Base-by-base conservation (phyloP, 2,329 filamentous ascomycete species). In the Neofusicoccum umdonicola region DNA sequence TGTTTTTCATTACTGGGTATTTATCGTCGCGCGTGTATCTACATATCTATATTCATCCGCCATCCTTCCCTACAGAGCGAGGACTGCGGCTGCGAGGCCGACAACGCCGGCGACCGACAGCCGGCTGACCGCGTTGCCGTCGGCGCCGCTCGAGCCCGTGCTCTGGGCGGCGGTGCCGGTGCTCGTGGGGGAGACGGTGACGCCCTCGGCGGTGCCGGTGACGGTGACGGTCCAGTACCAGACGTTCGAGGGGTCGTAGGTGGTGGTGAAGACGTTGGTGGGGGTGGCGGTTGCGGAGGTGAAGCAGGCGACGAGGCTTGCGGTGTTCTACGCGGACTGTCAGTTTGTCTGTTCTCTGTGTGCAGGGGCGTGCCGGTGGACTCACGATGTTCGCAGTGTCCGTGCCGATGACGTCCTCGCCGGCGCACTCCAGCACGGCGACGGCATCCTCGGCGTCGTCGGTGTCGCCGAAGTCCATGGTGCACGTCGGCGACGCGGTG, bases 201-300 rank as follows among this genome's bases (percentile, higher is more conserved):
- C 58, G 44, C 44, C 58, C n/a, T 67, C 63, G 6, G 71, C 72
- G 2, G 72, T 67, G 41, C 71, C 71, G 44, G 68, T 72, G 19
- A 75, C 63, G 0, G 68, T 71, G 9, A 72, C 68, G 17, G 61
- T 68, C 34, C 66, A 65, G 37, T 70, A 67, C 11, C 39, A 35
- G n/a, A 75, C 66, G 56, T 73, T 70, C 57, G 31, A 11, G 2
- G 58, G 19, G 4, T 27, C 4, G 12, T 19, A 41, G 6, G 44
- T 48, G n/a, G 37, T 17, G 3, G 34, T 27, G 8, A 39, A n/a
- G 12, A 44, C 35, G n/a, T 37, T 31, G 17, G 42, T 50, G 5
- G 57, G 42, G 6, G 39, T n/a, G 12, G 42, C 44, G 4, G 47
- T 62, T 11, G 44, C 44, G 8, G 58, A 51, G n/a, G 17, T 7